phyloP scores from a whole-genome alignment of 2,329 filamentous ascomycete species.

The Knoxdaviesia capensis region DNA sequence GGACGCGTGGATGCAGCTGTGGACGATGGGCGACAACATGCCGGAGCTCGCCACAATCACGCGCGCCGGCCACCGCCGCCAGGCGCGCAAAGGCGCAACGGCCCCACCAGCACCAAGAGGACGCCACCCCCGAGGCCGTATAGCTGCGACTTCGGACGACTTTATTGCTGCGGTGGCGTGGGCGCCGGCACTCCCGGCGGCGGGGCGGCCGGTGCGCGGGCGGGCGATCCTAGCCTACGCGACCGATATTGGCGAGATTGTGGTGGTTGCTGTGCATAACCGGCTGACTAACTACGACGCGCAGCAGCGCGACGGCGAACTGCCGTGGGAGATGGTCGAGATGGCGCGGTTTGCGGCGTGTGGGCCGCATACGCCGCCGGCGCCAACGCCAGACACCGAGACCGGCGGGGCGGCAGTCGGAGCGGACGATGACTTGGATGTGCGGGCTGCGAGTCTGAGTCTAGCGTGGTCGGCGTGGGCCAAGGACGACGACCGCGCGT shows the following conservation, averaged over 20 bases:
- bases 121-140: too few relatives aligned
- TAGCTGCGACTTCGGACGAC: conserved; percentile 9
- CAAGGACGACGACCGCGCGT: too few relatives aligned
- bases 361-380: too few relatives aligned
- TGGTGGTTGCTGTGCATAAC: conserved; percentile 25
- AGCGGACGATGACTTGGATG: too few relatives aligned
- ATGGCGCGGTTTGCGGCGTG: conserved; percentile 20
- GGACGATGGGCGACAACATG: conserved; percentile 32
- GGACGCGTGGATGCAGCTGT: conserved; percentile 31
- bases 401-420: too few relatives aligned
- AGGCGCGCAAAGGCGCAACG: conserved; percentile 10
- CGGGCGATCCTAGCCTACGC: conserved; percentile 28
- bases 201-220: conserved; percentile 8
- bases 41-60: conserved; percentile 22
- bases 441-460: too few relatives aligned
- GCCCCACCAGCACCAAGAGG: conserved; percentile 8
- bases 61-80: conserved; percentile 9
- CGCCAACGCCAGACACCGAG: too few relatives aligned
- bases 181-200: conserved; percentile 19
- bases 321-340: conserved; percentile 29
- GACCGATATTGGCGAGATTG: conserved; percentile 28
- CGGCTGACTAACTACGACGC: background rate
- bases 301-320: conserved; percentile 5
- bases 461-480: too few relatives aligned
- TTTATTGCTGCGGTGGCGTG: conserved; percentile 31